A percentile compares a stretch with the other conserved stretches of the same genome.
These are phyloP conservation scores for Zymoseptoria tritici DNA, from an alignment of 2,329 filamentous ascomycete genomes.

Conservation along the genomic window DNA sequence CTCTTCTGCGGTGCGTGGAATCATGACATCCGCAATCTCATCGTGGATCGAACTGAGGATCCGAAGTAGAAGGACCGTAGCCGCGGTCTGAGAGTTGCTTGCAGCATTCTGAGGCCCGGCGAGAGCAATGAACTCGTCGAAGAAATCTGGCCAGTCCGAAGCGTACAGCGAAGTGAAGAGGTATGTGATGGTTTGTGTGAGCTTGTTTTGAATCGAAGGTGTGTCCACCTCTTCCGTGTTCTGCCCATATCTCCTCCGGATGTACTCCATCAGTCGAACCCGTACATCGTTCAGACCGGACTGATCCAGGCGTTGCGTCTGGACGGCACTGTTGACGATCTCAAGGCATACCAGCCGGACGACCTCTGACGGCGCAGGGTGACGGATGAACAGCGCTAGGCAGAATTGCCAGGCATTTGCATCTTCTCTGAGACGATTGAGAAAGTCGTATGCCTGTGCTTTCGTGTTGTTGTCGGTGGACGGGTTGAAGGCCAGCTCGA, in stretches of 20 bases:
- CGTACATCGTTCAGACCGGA: slow-evolving; percentile 69
- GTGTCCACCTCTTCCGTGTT: slow-evolving; percentile 55
- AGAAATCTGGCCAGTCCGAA: slow-evolving; percentile 78
- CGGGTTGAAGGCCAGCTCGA: slow-evolving; percentile 86
- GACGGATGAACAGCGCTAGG: slow-evolving; percentile 73
- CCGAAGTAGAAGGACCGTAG: slow-evolving; percentile 80
- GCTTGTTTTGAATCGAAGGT: slow-evolving; percentile 82
- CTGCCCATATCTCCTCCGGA: slow-evolving; percentile 65
- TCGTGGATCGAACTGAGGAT: slow-evolving; percentile 87
- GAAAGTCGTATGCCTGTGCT: slow-evolving; percentile 73
- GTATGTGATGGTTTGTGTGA: slow-evolving; percentile 90
- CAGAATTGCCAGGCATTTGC: slow-evolving; percentile 86
- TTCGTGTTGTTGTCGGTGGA: slow-evolving; percentile 67
- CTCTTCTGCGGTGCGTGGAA: slow-evolving; percentile 69
- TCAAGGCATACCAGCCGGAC: slow-evolving; percentile 86
- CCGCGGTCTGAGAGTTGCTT: slow-evolving; percentile 59
- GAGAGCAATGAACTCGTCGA: slow-evolving; percentile 79
- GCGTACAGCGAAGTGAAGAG: slow-evolving; percentile 84
- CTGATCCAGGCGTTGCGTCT: slow-evolving; percentile 66
- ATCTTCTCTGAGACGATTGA: slow-evolving; percentile 69
- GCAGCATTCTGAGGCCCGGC: slow-evolving; percentile 54
- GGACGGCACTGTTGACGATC: slow-evolving; percentile 84
- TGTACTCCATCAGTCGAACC: slow-evolving; percentile 73
- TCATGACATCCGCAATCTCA: slow-evolving; percentile 88
- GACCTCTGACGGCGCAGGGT: slow-evolving; percentile 69